These are phyloP conservation scores for Xerocomellus chrysenteron DNA, from an alignment of 768 basidiomycete genomes.

Conservation along the genomic window DNA sequence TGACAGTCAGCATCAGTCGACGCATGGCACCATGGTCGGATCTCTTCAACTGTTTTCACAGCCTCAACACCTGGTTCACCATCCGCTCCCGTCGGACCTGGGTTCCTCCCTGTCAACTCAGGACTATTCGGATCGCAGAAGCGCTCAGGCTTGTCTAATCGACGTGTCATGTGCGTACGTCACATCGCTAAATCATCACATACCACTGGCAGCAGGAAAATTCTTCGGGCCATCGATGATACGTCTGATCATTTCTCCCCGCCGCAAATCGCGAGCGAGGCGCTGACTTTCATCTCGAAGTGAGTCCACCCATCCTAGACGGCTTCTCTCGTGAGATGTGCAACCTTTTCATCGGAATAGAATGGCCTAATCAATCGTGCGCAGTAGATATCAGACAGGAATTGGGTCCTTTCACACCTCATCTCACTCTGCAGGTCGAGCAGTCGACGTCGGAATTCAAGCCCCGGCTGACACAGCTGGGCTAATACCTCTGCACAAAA, in stretches of 20 bases:
- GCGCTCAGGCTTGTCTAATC: slow-evolving; percentile 27
- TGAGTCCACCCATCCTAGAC: slow-evolving; percentile 87
- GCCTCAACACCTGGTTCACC: slow-evolving; percentile 91
- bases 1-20: not conserved
- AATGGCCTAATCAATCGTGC: slow-evolving; percentile 54
- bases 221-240: slow-evolving; percentile 90
- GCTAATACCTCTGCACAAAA: too few species aligned
- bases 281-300: slow-evolving; percentile 98
- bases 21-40: slow-evolving; percentile 41
- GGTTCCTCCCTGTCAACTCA: slow-evolving; percentile 79
- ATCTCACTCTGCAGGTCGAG: too few species aligned
- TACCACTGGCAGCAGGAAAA: slow-evolving; percentile 51
- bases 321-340: slow-evolving; percentile 80
- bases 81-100: slow-evolving; percentile 88
- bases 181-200: slow-evolving; percentile 25
- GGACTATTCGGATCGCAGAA: slow-evolving; percentile 52
- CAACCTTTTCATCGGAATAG: slow-evolving; percentile 76
- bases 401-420: not conserved
- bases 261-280: slow-evolving; percentile 75
- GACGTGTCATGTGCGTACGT: not conserved
- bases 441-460: too few species aligned
- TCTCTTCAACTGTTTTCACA: slow-evolving; percentile 67
- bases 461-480: too few species aligned
- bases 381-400: not conserved
- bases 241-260: slow-evolving; percentile 82